Evolutionary conservation across 805 yeast species (phyloP), one percentile per base, ranked within the genome.

Genomic region (Candida oleophila): DNA sequence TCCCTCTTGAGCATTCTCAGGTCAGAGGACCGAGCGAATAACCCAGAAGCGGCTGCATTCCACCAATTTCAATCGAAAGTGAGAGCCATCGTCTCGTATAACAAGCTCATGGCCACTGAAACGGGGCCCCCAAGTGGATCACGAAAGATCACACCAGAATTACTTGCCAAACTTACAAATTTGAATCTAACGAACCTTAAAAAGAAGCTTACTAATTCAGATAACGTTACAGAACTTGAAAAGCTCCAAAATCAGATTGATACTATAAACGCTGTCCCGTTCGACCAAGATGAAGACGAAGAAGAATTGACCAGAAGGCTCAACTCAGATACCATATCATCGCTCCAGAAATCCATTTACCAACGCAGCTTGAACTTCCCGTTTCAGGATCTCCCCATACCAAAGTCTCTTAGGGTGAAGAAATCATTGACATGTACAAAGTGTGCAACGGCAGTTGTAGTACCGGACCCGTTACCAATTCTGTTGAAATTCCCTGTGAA

Each of bases 401-500:
- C 69, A 1, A 56, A 54, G 30, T 57, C 49, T 25, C 52, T 72
- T 3, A 41, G 61, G 2, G 49, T 62, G 2, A 64, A 68, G 40
- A 51, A 54, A 21, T 52, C 64, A 1, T 49, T 52, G 14, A 51
- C 55, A 21, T 72, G 77, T 49, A 38, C 46, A 39, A 51, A 51
- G 14, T 72, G 77, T 51, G 56, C 56, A 43, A 58, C 63, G 1
- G 41, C 45, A 14, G 48, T 71, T 16, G 43, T 59, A 22, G 42
- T 50, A 15, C 74, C 73, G 2, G 55, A 56, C 2, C 48, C 53
- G 1, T 69, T 64, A 20, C 50, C 61, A 7, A 49, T 56, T 21
- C 59, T 62, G 51, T 55, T 62, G 50, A 71, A 71, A 44, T 62
- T 58, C 44, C 40, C 55, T 16, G 51, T 56, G 15, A 66, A 64